phyloP scores from a whole-genome alignment of 305 asterid genomes.

The Ajuga reptans region DNA sequence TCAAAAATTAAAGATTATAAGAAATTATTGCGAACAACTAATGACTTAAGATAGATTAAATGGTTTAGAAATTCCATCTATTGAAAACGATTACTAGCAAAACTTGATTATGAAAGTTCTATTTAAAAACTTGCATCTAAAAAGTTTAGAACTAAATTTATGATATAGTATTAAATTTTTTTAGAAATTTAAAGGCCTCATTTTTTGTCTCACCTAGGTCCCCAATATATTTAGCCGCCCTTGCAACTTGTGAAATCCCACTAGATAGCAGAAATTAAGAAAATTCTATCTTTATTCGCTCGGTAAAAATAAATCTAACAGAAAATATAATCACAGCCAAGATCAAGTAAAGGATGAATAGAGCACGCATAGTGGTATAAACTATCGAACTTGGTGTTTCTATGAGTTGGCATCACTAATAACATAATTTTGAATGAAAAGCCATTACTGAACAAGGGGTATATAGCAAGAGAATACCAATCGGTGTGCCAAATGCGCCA shows the following conservation, averaged over 20 bases:
- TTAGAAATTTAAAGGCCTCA: too few relatives aligned
- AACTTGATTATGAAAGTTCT: too few relatives aligned
- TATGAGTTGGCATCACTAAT: not conserved
- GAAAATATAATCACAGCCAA: not conserved
- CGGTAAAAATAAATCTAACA: not conserved
- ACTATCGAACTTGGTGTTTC: not conserved
- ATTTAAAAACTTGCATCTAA: too few relatives aligned
- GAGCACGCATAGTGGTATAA: not conserved
- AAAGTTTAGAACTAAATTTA: too few relatives aligned
- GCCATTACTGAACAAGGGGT: not conserved
- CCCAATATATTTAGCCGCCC: too few relatives aligned
- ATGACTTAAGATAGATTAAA: too few relatives aligned
- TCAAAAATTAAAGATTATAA: too few relatives aligned
- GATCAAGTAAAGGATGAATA: not conserved
- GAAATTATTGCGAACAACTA: too few relatives aligned
- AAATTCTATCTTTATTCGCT: not conserved
- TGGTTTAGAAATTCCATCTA: too few relatives aligned
- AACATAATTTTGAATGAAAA: not conserved
- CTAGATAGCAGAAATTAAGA: not conserved
- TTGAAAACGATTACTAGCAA: too few relatives aligned
- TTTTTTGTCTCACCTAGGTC: too few relatives aligned
- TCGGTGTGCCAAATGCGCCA: conserved; percentile 78
- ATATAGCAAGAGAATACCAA: conserved; percentile 42
- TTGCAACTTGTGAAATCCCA: not conserved
- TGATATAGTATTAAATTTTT: too few relatives aligned